Conservation (phyloP, 148 eudicot genomes). For the Fagopyrum esculentum region DNA sequence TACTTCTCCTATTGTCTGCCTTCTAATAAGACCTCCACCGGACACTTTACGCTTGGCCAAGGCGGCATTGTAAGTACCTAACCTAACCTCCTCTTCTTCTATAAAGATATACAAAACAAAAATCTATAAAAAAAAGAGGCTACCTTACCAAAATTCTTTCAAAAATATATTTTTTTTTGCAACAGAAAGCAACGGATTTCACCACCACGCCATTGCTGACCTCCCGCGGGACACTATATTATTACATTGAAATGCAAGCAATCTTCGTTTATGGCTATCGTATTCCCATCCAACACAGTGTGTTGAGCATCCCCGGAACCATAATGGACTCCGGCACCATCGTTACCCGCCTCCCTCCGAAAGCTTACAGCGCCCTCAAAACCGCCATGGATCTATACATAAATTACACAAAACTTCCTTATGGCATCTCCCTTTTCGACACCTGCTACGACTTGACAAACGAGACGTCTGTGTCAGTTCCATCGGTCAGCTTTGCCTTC, state of each 20-base stretch:
- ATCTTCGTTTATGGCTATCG: slow-evolving; percentile 35
- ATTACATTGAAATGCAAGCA: slow-evolving; percentile 37
- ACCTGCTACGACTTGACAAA: slow-evolving; percentile 57
- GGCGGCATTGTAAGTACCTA: not conserved
- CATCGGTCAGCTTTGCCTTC: slow-evolving; percentile 39
- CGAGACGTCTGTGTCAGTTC: slow-evolving; percentile 29
- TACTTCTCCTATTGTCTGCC: slow-evolving; percentile 25
- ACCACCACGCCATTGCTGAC: slow-evolving; percentile 39
- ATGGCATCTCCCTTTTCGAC: slow-evolving; percentile 44
- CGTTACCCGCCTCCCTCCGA: slow-evolving; percentile 54
- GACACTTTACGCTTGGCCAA: slow-evolving; percentile 18
- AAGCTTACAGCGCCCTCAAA: slow-evolving; percentile 45
- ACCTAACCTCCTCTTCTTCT: not conserved
- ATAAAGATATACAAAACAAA: not conserved
- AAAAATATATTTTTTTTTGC: not conserved
- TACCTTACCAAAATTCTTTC: too few relatives aligned
- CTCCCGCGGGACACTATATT: slow-evolving; percentile 24
- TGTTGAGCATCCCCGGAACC: slow-evolving; percentile 39
- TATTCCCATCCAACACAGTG: slow-evolving; percentile 37
- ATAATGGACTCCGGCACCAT: slow-evolving; percentile 81
- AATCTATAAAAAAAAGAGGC: not conserved
- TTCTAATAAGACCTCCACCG: not conserved
- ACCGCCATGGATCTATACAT: slow-evolving; percentile 38
- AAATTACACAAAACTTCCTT: slow-evolving; percentile 34
- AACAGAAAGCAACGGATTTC: slow-evolving; percentile 20